Evolutionary conservation across 2,329 filamentous ascomycete species (phyloP).

Genomic region (Aphanocladium album): DNA sequence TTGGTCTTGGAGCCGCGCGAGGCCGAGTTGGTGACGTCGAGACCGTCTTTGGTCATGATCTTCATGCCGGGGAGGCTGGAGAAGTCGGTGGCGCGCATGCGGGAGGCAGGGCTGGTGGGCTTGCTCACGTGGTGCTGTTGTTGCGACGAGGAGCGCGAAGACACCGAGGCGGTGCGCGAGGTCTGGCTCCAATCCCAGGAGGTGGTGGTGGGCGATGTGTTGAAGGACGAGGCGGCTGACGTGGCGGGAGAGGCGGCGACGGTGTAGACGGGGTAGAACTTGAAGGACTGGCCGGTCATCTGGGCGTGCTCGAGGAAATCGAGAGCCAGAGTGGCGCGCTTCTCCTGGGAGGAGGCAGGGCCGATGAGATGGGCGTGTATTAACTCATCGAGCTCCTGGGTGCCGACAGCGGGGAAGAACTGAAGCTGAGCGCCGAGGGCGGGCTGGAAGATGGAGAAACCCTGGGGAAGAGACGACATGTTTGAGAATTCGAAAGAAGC

Average conservation of each 20-base stretch:
- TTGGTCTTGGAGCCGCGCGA: constrained; percentile 61
- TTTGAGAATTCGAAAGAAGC: not conserved
- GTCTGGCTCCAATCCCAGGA: constrained; percentile 41
- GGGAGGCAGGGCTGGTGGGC: constrained; percentile 20
- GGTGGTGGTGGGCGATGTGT: constrained; percentile 45
- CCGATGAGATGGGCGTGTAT: constrained; percentile 55
- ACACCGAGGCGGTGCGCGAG: constrained; percentile 24
- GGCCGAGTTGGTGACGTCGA: constrained; percentile 58
- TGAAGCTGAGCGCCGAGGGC: constrained; percentile 52
- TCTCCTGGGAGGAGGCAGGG: constrained; percentile 49
- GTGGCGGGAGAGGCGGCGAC: constrained; percentile 41
- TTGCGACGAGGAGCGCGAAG: constrained; percentile 26
- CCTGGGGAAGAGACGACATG: constrained; percentile 35
- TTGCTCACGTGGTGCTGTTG: constrained; percentile 22
- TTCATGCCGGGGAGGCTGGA: constrained; percentile 58
- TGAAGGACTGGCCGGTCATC: constrained; percentile 53
- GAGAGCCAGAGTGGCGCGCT: constrained; percentile 52
- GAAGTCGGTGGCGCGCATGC: constrained; percentile 38
- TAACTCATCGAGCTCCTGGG: constrained; percentile 55
- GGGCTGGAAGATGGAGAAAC: constrained; percentile 58
- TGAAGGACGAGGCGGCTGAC: constrained; percentile 45
- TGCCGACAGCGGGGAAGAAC: constrained; percentile 62
- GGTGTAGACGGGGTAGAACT: constrained; percentile 52
- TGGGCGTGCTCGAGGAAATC: constrained; percentile 54
- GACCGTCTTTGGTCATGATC: constrained; percentile 59